Conservation (phyloP, 441 rosid species). For the Corymbia citriodora region DNA sequence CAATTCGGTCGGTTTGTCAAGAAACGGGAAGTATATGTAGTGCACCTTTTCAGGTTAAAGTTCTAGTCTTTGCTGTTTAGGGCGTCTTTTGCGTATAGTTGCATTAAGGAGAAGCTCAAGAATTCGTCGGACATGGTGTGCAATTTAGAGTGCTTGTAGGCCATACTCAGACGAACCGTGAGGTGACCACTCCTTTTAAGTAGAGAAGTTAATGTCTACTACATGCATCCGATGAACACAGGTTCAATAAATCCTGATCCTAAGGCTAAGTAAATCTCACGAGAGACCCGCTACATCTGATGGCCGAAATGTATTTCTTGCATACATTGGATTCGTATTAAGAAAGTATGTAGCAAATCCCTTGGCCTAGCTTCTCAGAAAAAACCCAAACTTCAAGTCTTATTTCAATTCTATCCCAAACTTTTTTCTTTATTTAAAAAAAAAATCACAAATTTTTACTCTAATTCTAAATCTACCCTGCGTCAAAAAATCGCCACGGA, state of each 20-base stretch:
- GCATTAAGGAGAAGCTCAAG: background rate
- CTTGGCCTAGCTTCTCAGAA: background rate
- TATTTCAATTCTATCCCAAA: background rate
- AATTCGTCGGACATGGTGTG: background rate
- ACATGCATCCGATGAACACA: background rate
- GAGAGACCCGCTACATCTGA: background rate
- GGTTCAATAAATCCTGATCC: background rate
- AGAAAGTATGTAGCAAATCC: background rate
- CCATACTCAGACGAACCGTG: background rate
- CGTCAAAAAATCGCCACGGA: fast-evolving
- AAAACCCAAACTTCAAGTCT: background rate
- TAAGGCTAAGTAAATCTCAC: background rate
- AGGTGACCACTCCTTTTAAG: background rate
- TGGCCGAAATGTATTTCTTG: background rate
- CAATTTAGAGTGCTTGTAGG: background rate
- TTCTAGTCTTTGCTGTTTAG: background rate
- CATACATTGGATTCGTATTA: background rate
- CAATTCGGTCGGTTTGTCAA: background rate
- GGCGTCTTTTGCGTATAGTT: background rate
- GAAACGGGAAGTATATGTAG: background rate
- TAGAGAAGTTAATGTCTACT: background rate
- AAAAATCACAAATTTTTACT: background rate
- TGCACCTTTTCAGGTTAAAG: background rate
- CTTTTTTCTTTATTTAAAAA: background rate
- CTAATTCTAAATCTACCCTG: fast-evolving